phyloP scores from a whole-genome alignment of 768 basidiomycete species.

The Leccinum subtestaceum region DNA sequence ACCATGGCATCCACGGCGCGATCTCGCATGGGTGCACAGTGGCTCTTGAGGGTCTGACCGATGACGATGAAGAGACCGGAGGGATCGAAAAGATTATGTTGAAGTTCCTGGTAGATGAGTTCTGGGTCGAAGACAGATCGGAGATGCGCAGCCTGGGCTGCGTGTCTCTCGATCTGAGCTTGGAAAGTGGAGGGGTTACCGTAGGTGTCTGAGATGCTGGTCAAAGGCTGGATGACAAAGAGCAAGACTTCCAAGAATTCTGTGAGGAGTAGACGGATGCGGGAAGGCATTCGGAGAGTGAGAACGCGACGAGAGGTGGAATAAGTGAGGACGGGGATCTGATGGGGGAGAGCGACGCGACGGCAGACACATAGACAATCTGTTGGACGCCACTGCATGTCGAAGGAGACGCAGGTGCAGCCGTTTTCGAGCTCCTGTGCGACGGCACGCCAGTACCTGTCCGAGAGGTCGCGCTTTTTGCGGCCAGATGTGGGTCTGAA shows the following conservation, averaged over 20 bases:
- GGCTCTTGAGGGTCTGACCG: conserved; percentile 78
- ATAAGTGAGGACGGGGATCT: conserved; percentile 43
- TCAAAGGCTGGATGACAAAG: conserved; percentile 79
- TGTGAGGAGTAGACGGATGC: conserved; percentile 63
- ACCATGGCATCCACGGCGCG: conserved; percentile 82
- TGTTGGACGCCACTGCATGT: conserved; percentile 52
- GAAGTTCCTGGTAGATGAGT: conserved; percentile 79
- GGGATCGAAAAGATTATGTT: conserved; percentile 73
- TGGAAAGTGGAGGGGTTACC: conserved; percentile 57
- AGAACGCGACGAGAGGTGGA: conserved; percentile 43
- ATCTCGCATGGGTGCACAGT: conserved; percentile 94
- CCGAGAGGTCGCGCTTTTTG: conserved; percentile 66
- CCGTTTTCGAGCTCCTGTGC: conserved; percentile 72
- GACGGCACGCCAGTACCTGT: conserved; percentile 85
- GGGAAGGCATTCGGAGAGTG: conserved; percentile 68
- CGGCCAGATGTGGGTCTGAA: conserved; percentile 76
- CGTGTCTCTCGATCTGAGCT: conserved; percentile 59
- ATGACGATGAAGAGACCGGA: conserved; percentile 75
- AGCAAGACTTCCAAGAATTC: conserved; percentile 82
- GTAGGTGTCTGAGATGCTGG: conserved; percentile 57
- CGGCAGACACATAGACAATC: conserved; percentile 56
- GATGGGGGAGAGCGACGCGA: conserved; percentile 40
- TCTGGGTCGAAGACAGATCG: conserved; percentile 77
- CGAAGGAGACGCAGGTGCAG: conserved; percentile 83
- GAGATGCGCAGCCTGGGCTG: conserved; percentile 64